Evolutionary conservation across 306 rosid genomes (phyloP).

Genomic region (Crataegus laevigata): DNA sequence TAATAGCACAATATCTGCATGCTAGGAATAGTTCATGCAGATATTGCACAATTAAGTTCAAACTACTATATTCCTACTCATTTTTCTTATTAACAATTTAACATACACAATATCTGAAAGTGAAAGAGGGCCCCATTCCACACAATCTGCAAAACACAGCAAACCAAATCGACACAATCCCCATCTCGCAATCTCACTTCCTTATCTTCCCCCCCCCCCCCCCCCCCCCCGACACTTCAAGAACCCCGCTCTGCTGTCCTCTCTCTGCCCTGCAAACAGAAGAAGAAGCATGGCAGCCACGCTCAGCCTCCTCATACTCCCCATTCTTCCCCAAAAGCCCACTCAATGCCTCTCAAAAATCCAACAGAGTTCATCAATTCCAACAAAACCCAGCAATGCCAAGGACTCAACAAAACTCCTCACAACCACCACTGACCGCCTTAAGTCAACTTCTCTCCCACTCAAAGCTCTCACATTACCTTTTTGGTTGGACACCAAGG

Average conservation of each 20-base stretch:
- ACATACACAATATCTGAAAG: too few species aligned
- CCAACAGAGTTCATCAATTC: slow-evolving; percentile 18
- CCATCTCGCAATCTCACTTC: neutral
- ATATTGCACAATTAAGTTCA: too few species aligned
- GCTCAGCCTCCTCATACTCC: slow-evolving; percentile 53
- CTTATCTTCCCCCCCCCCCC: too few species aligned
- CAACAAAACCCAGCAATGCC: slow-evolving; percentile 21
- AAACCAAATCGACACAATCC: neutral
- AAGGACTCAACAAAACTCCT: slow-evolving; percentile 14
- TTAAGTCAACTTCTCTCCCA: slow-evolving; percentile 52
- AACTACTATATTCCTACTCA: too few species aligned
- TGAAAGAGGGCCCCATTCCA: neutral
- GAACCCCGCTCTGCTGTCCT: neutral
- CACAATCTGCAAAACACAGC: neutral
- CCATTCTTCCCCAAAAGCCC: slow-evolving; percentile 23
- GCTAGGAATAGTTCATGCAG: too few species aligned
- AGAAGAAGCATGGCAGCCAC: slow-evolving; percentile 57
- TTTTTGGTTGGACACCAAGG: slow-evolving; percentile 45
- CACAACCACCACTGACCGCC: slow-evolving; percentile 12
- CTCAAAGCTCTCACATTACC: slow-evolving; percentile 61
- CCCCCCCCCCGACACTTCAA: neutral
- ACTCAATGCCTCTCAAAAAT: slow-evolving; percentile 21
- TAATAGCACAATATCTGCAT: too few species aligned
- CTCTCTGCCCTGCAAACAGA: neutral
- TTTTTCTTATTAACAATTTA: too few species aligned